Base-by-base conservation (phyloP, 2,329 filamentous ascomycete species). In the Neopestalotiopsis sp. region DNA sequence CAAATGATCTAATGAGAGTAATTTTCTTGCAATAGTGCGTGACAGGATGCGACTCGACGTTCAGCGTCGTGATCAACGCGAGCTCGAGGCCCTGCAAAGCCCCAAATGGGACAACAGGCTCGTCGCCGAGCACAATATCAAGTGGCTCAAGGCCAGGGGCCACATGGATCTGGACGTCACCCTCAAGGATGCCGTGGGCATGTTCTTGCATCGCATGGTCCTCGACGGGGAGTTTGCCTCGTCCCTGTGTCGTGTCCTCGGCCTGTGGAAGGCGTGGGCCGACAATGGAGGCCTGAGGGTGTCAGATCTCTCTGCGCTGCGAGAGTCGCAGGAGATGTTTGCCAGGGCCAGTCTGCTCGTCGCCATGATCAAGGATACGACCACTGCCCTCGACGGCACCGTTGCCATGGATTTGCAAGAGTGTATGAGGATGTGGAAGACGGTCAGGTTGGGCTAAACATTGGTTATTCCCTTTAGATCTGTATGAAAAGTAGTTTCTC, bases 281-380 rank as follows among this genome's bases (percentile, higher is more conserved):
- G 86, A 88, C 38, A 84, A 85, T 67, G 86, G 86, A 7, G 87
- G 87, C 7, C 87, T 89, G 84, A 80, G 82, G 32, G 81, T 76
- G 70, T 76, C 80, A 3, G 86, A 89, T 68, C 79, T 83, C 57
- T 66, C 77, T 1, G 71, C 76, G 1, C 69, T 87, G 61, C 76
- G 79, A 57, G 79, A 81, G 7, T 77, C 81, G 13, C 77, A 77
- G 72, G 73, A 77, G n/a, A 73, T 73, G 5, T 88, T 88, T 77
- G 83, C 84, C 1, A 79, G 84, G 67, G 85, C 85, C 1, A 81
- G 82, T 20, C 72, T 89, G 32, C 69, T 88, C 10, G 76, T 88
- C 14, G 81, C 84, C 5, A 70, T 86, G 45, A 82, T 89, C 61
- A 81, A 81, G 67, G 84, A 84, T 61, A 81, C 85, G 0, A 80